Evolutionary conservation across 2,329 filamentous ascomycete genomes (phyloP), one percentile per base, ranked within the genome.

Genomic region (Chrysoporthe puriensis): DNA sequence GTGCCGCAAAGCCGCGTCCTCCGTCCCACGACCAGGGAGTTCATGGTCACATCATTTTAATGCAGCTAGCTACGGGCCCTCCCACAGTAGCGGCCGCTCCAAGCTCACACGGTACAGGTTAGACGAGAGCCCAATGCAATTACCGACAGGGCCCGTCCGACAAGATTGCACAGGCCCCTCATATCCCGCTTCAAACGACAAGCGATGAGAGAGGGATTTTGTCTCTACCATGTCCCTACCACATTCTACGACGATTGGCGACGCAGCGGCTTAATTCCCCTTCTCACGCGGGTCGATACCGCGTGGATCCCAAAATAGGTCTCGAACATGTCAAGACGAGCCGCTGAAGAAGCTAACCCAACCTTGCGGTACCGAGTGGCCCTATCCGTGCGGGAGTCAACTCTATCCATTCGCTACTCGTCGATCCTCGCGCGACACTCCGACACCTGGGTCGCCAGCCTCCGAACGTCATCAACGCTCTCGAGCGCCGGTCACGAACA

Each of bases 131-230:
- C 36, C 32, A 42, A 60, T 1, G 57, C 57, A 60, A 60, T 60
- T 60, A 60, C 57, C 57, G 57, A 60, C 40, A 60, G 57, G 57
- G 18, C 57, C 57, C 40, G 40, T 60, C 40, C 7, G 26, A 40
- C 57, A 60, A 60, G 26, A 60, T 43, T 60, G 57, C n/a, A 44
- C n/a, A 44, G 57, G n/a, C 21, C 32, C 36, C 40, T 60, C 57
- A 40, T 26, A 54, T 54, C 21, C 50, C 50, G 32, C 26, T 13
- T 34, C 11, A 54, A 34, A 32, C 26, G 26, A 54, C 50, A 34
- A 11, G 11, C 40, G 40, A 26, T 11, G 56, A 43, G 11, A 40
- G 36, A 11, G 18, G 9, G 8, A 36, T 14, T 16, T 16, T 57
- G 54, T n/a, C 32, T n/a, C 32, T n/a, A 21, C 54, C 54, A 40